Percentiles rank a stretch among this genome's conserved stretches.
These are phyloP conservation scores for Xerocomellus chrysenteron DNA, from an alignment of 768 basidiomycete genomes.

Conservation along the genomic window DNA sequence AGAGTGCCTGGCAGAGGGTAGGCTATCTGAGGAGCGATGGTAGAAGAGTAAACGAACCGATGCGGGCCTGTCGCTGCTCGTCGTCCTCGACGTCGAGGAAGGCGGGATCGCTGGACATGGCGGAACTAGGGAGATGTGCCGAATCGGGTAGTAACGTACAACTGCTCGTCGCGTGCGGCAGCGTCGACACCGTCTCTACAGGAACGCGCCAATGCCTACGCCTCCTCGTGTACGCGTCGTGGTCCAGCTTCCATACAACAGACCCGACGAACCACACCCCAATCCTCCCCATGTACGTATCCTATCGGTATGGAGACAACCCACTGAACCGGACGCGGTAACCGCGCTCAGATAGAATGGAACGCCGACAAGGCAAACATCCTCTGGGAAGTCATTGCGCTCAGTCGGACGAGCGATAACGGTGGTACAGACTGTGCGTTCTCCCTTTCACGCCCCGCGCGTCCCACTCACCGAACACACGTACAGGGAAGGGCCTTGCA, in stretches of 20 bases:
- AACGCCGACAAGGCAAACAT: conserved; percentile 79
- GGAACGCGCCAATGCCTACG: conserved; percentile 19
- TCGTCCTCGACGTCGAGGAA: conserved; percentile 50
- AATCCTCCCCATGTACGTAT: conserved; percentile 69
- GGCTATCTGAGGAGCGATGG: not conserved
- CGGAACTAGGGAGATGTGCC: not conserved
- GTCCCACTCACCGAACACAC: not conserved
- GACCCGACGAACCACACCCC: conserved; percentile 64
- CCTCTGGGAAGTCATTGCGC: conserved; percentile 84
- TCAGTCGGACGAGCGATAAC: conserved; percentile 69
- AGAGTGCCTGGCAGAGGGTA: conserved; percentile 34
- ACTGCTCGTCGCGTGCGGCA: not conserved
- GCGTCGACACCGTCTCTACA: not conserved
- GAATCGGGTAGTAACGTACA: conserved; percentile 5
- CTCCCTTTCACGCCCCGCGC: not conserved
- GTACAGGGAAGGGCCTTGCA: conserved; percentile 79
- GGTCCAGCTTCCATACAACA: conserved; percentile 74
- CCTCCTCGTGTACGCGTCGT: conserved; percentile 61
- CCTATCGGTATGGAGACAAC: not conserved
- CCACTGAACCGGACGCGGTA: conserved; percentile 9
- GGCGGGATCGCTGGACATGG: conserved; percentile 11
- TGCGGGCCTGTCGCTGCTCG: conserved; percentile 41
- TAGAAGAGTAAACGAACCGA: conserved; percentile 31
- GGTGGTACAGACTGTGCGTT: conserved; percentile 77
- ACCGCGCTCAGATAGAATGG: conserved; percentile 70